Conservation (phyloP, 495 filamentous ascomycete genomes). For the Tuber magnatum region DNA sequence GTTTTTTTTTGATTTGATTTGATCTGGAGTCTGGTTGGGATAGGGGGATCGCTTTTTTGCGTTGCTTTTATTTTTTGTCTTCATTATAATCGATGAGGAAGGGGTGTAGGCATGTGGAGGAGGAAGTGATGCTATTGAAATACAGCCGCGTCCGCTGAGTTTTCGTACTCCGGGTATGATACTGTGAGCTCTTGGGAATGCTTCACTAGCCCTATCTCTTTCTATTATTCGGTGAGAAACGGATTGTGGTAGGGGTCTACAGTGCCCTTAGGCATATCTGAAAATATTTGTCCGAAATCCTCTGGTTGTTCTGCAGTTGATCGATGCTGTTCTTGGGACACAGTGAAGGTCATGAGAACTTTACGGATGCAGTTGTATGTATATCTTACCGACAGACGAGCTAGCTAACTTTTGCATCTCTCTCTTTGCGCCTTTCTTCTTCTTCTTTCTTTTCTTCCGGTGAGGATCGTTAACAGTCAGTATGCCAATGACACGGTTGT, state of each 20-base stretch:
- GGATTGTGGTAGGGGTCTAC: neutral
- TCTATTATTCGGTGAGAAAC: neutral
- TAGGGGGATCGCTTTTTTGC: neutral
- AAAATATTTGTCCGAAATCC: neutral
- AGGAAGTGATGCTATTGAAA: neutral
- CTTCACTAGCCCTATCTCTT: neutral
- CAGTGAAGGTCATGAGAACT: neutral
- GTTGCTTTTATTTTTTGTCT: neutral
- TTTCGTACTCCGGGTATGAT: neutral
- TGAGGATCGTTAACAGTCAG: neutral
- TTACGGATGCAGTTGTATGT: neutral
- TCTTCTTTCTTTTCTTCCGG: neutral
- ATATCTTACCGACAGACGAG: neutral
- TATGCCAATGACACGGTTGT: neutral
- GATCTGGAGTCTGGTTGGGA: constrained; percentile 48
- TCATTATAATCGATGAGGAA: neutral
- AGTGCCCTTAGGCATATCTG: neutral
- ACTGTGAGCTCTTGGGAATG: neutral
- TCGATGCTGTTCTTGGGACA: neutral
- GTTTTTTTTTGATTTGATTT: neutral
- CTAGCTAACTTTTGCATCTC: neutral
- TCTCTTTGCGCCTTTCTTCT: neutral
- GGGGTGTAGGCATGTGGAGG: neutral
- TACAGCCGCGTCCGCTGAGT: neutral
- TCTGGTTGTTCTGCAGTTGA: neutral